Percentiles rank a stretch among this genome's conserved stretches.
These are phyloP conservation scores for Macadamia integrifolia DNA, from an alignment of 164 flowering plant genomes.

Conservation along the genomic window DNA sequence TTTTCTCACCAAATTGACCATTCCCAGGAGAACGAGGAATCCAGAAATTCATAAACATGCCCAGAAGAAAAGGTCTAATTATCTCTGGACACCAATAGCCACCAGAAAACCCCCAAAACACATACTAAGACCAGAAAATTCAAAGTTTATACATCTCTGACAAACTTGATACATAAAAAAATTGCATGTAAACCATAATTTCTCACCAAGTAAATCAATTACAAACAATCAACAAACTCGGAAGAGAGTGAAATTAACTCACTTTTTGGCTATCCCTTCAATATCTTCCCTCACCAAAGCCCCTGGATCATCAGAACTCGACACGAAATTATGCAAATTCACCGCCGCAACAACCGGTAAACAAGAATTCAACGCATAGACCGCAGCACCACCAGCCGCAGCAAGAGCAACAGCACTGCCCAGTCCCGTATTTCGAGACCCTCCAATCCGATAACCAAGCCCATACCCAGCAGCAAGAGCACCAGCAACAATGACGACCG, in stretches of 20 bases:
- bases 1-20: no score
- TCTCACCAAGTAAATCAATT: neutral
- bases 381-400: conserved; percentile 74
- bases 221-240: neutral
- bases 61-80: no score
- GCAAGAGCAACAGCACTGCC: conserved; percentile 78
- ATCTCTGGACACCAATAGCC: no score
- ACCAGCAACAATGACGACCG: conserved; percentile 58
- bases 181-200: neutral
- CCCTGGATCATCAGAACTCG: conserved; percentile 54
- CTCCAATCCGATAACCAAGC: conserved; percentile 50
- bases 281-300: conserved; percentile 60
- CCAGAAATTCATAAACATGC: no score
- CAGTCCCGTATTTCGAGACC: conserved; percentile 36
- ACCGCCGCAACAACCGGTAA: conserved; percentile 89
- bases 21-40: no score
- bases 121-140: neutral
- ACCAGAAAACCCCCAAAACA: neutral
- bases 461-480: conserved; percentile 76
- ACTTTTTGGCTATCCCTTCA: conserved; percentile 66
- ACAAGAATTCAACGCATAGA: conserved; percentile 56
- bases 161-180: neutral
- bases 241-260: conserved; percentile 3
- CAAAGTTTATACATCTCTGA: neutral
- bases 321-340: conserved; percentile 73